A percentile compares a stretch with the other conserved stretches of the same genome.
These are phyloP conservation scores for Suhomyces choctaworum DNA, from an alignment of 1,139 yeast genomes.

Conservation along the genomic window DNA sequence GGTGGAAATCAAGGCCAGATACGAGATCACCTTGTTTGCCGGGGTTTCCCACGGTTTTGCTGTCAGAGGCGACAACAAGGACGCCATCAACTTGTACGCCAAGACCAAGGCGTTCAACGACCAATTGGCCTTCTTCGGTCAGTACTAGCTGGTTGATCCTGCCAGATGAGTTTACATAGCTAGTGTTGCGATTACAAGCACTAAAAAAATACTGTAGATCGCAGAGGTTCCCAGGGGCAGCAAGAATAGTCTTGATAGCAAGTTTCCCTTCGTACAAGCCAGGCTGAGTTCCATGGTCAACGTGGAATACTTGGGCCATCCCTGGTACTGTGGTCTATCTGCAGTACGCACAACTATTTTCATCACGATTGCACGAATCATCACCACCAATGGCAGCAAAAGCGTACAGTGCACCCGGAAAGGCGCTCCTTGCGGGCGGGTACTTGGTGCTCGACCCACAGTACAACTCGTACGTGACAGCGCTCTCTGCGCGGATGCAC, in stretches of 20 bases:
- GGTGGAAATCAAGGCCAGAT: slow-evolving; percentile 41
- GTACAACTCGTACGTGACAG: slow-evolving; percentile 79
- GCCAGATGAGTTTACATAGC: too few species aligned
- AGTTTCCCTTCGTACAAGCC: too few species aligned
- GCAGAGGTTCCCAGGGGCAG: too few species aligned
- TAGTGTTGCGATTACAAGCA: too few species aligned
- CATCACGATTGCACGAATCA: neutral
- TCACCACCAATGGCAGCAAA: slow-evolving; percentile 9
- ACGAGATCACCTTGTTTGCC: slow-evolving; percentile 59
- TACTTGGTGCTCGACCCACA: slow-evolving; percentile 81
- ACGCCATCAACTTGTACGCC: slow-evolving; percentile 61
- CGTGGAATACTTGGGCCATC: too few species aligned
- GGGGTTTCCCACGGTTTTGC: slow-evolving; percentile 75
- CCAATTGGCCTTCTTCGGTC: slow-evolving; percentile 42
- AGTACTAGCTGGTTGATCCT: too few species aligned
- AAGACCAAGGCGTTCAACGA: slow-evolving; percentile 66
- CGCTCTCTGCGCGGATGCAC: slow-evolving; percentile 88
- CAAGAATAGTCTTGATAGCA: too few species aligned
- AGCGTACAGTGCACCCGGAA: slow-evolving; percentile 89
- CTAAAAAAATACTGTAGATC: too few species aligned
- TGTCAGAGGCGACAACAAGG: slow-evolving; percentile 63
- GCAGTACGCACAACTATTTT: too few species aligned
- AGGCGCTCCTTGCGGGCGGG: slow-evolving; percentile 93
- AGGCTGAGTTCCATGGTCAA: too few species aligned
- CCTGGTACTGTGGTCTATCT: too few species aligned